Evolutionary conservation across 1,284 basidiomycete species (phyloP), one percentile per base, ranked within the genome.

Genomic region (Ganoderma lingzhi): DNA sequence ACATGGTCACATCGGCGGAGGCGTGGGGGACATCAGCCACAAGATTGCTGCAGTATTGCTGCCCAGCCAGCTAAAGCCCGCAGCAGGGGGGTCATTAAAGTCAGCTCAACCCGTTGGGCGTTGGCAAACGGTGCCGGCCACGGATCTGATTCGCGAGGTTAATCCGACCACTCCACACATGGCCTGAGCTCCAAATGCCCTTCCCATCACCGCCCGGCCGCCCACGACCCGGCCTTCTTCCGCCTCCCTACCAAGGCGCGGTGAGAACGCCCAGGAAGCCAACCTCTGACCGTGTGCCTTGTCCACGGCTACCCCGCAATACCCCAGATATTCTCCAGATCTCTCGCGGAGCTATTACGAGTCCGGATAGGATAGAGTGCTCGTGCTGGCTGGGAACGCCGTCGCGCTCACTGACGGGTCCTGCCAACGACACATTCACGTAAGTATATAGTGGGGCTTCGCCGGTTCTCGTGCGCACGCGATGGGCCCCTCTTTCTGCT

Each of bases 311-410:
- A 53, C 70, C 70, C 76, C 75, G 73, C 75, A 74, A 74, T 73
- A 73, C 75, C 74, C 76, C 76, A 78, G 73, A 75, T 71, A 70
- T 71, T 71, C 48, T 64, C 72, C 73, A 73, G 72, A 70, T 71
- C 63, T 23, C 63, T 56, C 41, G 56, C 41, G 55, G 62, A 44
- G 35, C 44, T 71, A 71, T 41, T 41, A 41, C 39, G 9, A 14
- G 58, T 44, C 70, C 61, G 53, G 65, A 68, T 23, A n/a, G 19
- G 35, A 35, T 35, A 35, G 35, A 35, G 35, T 35, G 35, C 35
- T 8, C 71, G 63, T 1, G 65, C 68, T 53, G 55, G 59, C 30
- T 53, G 23, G 51, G 62, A 66, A 60, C 44, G 66, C 64, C 5
- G 15, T 39, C 19, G 56, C 42, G 60, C 51, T 56, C 35, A n/a